Evolutionary conservation across 2,329 filamentous ascomycete genomes (phyloP), one percentile per base, ranked within the genome.

Genomic region (Cadophora luteo-olivacea): DNA sequence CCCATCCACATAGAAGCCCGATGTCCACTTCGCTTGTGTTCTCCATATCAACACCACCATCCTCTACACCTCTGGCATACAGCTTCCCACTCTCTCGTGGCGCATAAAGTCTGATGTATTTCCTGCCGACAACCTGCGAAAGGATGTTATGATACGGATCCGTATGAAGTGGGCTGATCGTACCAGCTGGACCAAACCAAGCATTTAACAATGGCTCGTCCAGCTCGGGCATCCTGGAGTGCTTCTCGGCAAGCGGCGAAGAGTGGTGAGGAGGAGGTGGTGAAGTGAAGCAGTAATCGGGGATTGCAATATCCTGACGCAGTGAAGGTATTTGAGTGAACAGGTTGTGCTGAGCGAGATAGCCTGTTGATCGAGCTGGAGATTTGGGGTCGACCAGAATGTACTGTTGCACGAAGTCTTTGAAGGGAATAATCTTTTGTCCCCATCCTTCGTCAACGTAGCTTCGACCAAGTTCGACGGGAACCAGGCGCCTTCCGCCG

Each of bases 111-210:
- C 96, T 86, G n/a, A 98, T 82, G 79, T 98, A 98, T 80, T 99
- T 99, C 67, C 87, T 84, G 0, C 96, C 96, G 0, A 97, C 92
- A 0, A 97, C 92, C 79, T 98, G 96, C 29, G 90, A 90, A 4
- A 98, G 86, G 60, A 98, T 87, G 77, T 98, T 98, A 77, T 97
- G 93, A 78, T 97, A 97, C 1, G 92, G 93, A 76, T 98, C 96
- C 1, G 93, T 97, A 79, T 99, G 96, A 0, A 98, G 83, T 1
- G 96, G 96, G 0, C 94, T 97, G 71, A 97, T 94, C 0, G 96
- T 98, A 61, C 89, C 90, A 0, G 89, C 84, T 0, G 96, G 96
- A 0, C 96, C 96, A 71, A 98, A 91, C 96, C 96, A 99, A 8
- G 93, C 94, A 79, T 98, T 97, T 22, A 97, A 84, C 54, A 92